A percentile compares a stretch with the other conserved stretches of the same genome.
These are phyloP conservation scores for Wickerhamomyces chambardii DNA, from an alignment of 805 yeast species.

Conservation along the genomic window DNA sequence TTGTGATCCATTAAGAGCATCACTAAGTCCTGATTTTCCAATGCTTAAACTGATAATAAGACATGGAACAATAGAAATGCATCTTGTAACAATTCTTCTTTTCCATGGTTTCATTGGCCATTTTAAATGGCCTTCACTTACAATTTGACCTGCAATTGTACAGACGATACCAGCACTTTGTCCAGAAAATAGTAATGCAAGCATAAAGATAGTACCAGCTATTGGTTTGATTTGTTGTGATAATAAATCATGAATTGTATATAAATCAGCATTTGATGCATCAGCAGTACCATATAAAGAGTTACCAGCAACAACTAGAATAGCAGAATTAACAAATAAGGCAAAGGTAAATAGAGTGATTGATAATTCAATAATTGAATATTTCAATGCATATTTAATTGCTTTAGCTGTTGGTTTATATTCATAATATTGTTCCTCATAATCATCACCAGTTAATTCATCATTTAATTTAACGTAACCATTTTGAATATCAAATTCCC, in stretches of 20 bases:
- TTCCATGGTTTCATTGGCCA: slow-evolving; percentile 81
- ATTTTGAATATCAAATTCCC: slow-evolving; percentile 60
- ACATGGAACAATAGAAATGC: slow-evolving; percentile 77
- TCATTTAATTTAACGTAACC: slow-evolving; percentile 31
- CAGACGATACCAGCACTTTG: slow-evolving; percentile 90
- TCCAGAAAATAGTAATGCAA: slow-evolving; percentile 79
- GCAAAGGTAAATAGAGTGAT: slow-evolving; percentile 74
- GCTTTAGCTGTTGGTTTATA: slow-evolving; percentile 73
- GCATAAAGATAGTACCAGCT: slow-evolving; percentile 79
- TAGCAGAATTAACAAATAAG: slow-evolving; percentile 77
- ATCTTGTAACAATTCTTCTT: slow-evolving; percentile 69
- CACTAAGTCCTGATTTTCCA: slow-evolving; percentile 64
- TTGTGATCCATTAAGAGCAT: slow-evolving; percentile 78
- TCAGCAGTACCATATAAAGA: slow-evolving; percentile 64
- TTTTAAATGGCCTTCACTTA: slow-evolving; percentile 80
- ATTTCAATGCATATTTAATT: slow-evolving; percentile 60
- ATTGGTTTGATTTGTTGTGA: slow-evolving; percentile 53
- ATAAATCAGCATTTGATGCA: slow-evolving; percentile 73
- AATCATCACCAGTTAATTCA: slow-evolving; percentile 5
- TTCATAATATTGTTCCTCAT: slow-evolving; percentile 27
- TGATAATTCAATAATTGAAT: slow-evolving; percentile 63
- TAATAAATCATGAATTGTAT: slow-evolving; percentile 63
- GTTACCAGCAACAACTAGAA: slow-evolving; percentile 74
- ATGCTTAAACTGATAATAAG: slow-evolving; percentile 58
- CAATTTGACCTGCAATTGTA: slow-evolving; percentile 90